phyloP scores from a whole-genome alignment of 1,284 basidiomycete genomes.

The Trametes polyzona region DNA sequence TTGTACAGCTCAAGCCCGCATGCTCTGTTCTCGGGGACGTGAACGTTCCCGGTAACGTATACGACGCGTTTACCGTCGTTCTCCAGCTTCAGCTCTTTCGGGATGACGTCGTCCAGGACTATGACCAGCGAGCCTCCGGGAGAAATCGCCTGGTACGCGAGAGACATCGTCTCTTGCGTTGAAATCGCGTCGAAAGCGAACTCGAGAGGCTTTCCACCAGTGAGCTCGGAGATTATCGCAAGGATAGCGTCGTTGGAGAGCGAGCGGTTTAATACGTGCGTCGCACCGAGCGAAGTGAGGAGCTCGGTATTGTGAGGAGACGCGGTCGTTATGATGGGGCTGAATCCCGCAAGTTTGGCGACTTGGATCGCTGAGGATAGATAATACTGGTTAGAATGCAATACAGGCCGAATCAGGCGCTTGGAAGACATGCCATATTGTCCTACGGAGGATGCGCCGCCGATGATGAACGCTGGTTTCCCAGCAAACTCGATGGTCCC shows the following conservation, averaged over 20 bases:
- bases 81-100: constrained; percentile 1
- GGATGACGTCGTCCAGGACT: constrained; percentile 8
- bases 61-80: constrained; percentile 8
- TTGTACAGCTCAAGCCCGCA: constrained; percentile 17
- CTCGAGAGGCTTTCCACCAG: constrained; percentile 30
- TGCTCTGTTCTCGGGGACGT: constrained; percentile 9
- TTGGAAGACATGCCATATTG: constrained; percentile 37
- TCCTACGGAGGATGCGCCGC: constrained; percentile 49
- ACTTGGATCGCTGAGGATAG: constrained; percentile 55
- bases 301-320: constrained; percentile 45
- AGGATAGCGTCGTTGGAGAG: constrained; percentile 31
- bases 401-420: background rate
- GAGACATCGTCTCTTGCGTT: constrained; percentile 17
- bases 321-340: constrained; percentile 56
- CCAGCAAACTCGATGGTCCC: constrained; percentile 41
- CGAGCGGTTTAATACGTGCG: constrained; percentile 52
- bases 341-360: constrained; percentile 55
- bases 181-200: constrained; percentile 44
- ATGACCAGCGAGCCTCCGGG: constrained; percentile 30
- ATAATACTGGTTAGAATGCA: background rate
- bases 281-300: constrained; percentile 57
- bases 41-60: constrained; percentile 10
- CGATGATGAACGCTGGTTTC: constrained; percentile 46
- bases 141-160: constrained; percentile 34
- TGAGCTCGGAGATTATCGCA: constrained; percentile 29